A percentile compares a stretch with the other conserved stretches of the same genome.
phyloP scores from a whole-genome alignment of 2,329 filamentous ascomycete genomes.

The Pseudonectria buxi region DNA sequence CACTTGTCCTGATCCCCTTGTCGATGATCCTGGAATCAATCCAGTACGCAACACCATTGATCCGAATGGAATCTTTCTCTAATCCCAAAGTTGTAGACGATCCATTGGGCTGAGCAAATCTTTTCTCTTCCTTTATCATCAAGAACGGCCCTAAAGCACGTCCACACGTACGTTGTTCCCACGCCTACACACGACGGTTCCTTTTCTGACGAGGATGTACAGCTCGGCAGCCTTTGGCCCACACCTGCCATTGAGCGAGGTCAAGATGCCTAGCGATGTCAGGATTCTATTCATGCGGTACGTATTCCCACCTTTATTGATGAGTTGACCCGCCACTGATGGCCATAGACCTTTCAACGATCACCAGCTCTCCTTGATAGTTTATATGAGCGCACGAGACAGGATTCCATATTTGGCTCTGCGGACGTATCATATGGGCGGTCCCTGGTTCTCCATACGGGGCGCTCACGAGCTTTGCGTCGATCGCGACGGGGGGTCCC shows the following conservation, averaged over 20 bases:
- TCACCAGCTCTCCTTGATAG: constrained; percentile 46
- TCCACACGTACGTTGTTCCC: constrained; percentile 22
- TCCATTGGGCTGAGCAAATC: constrained; percentile 56
- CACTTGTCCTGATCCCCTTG: constrained; percentile 26
- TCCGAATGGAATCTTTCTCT: constrained; percentile 1
- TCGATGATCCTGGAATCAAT: constrained; percentile 17
- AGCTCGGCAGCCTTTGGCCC: constrained; percentile 44
- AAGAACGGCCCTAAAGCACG: constrained; percentile 41
- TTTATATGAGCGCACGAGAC: constrained; percentile 40
- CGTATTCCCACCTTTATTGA: constrained; percentile 2
- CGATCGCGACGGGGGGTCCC: constrained; percentile 38
- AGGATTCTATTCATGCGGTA: constrained; percentile 51
- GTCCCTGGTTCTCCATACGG: constrained; percentile 40
- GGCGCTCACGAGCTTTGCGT: constrained; percentile 51
- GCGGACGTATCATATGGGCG: constrained; percentile 34
- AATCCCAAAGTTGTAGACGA: constrained; percentile 29
- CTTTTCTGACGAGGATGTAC: constrained; percentile 2
- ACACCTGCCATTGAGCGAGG: constrained; percentile 35
- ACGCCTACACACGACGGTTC: background rate
- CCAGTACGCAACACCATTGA: constrained; percentile 8
- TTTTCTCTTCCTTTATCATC: constrained; percentile 49
- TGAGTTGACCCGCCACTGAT: constrained; percentile 3
- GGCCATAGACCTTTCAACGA: constrained; percentile 45
- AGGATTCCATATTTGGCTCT: constrained; percentile 42
- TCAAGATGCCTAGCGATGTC: constrained; percentile 40